Evolutionary conservation across 2,329 filamentous ascomycete species (phyloP).

Genomic region (Volutella citrinella): DNA sequence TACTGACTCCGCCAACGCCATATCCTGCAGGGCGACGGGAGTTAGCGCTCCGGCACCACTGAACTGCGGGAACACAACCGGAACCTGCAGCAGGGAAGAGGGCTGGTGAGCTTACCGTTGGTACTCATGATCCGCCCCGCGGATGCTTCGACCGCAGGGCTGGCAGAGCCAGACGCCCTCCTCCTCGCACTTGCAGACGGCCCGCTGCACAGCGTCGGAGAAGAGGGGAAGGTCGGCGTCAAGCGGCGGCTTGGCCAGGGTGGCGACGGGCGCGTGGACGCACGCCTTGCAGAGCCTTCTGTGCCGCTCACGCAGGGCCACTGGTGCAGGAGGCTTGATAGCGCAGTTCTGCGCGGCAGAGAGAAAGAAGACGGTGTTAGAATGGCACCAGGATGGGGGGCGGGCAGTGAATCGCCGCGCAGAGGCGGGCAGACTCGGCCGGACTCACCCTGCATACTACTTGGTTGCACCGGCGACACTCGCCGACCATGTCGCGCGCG

Average conservation of each 20-base stretch:
- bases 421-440: too few species aligned
- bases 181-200: constrained; percentile 50
- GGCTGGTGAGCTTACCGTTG: constrained; percentile 47
- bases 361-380: too few species aligned
- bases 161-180: constrained; percentile 79
- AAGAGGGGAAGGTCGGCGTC: constrained; percentile 45
- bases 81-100: too few species aligned
- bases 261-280: constrained; percentile 64
- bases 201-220: constrained; percentile 54
- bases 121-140: constrained; percentile 57
- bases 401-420: too few species aligned
- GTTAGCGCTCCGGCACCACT: constrained; percentile 9
- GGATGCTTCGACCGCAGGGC: constrained; percentile 73
- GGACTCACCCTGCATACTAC: constrained; percentile 78
- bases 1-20: constrained; percentile 92
- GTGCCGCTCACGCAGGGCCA: constrained; percentile 69
- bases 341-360: constrained; percentile 98
- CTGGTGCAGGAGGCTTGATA: constrained; percentile 72
- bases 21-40: constrained; percentile 48
- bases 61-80: too few species aligned
- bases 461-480: constrained; percentile 73
- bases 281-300: constrained; percentile 79
- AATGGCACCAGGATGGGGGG: too few species aligned
- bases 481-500: constrained; percentile 81
- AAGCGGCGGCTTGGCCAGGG: constrained; percentile 45